Percentiles rank a stretch among this genome's conserved stretches.
phyloP scores from a whole-genome alignment of 2,329 filamentous ascomycete species.

The Beauveria caledonica region DNA sequence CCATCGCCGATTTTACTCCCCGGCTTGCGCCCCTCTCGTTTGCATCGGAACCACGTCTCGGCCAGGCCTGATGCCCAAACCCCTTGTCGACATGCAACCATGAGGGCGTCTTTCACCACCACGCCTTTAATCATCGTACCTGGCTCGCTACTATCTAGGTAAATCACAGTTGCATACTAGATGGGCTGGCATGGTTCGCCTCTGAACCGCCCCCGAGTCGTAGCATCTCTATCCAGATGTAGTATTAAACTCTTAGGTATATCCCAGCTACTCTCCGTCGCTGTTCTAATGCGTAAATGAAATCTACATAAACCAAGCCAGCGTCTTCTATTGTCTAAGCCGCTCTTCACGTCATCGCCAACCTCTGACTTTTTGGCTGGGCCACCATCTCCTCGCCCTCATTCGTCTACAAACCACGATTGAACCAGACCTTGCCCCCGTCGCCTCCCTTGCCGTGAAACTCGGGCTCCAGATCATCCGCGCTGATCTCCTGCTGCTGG shows the following conservation, averaged over 20 bases:
- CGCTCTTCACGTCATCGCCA: not conserved
- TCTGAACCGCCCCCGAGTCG: not conserved
- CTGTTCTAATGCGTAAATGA: not conserved
- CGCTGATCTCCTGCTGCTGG: constrained; percentile 75
- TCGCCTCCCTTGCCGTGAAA: constrained; percentile 76
- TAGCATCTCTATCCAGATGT: not conserved
- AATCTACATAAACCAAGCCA: not conserved
- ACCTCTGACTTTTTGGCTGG: not conserved
- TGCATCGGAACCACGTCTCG: not conserved
- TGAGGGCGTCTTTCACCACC: not conserved
- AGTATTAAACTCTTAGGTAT: not conserved
- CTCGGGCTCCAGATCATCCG: constrained; percentile 70
- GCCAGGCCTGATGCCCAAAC: not conserved
- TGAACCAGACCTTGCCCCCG: constrained; percentile 85
- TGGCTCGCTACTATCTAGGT: no score
- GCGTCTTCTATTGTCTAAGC: not conserved
- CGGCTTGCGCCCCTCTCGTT: not conserved
- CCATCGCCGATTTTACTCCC: not conserved
- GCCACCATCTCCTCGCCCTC: no score
- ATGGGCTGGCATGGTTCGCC: not conserved
- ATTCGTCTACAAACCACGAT: constrained; percentile 70
- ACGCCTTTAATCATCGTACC: not conserved
- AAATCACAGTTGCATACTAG: not conserved
- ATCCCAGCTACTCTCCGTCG: not conserved
- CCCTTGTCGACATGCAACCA: not conserved